Percentiles rank a stretch among this genome's conserved stretches.
Conservation (phyloP, 257 asterid species). For the Striga asiatica region DNA sequence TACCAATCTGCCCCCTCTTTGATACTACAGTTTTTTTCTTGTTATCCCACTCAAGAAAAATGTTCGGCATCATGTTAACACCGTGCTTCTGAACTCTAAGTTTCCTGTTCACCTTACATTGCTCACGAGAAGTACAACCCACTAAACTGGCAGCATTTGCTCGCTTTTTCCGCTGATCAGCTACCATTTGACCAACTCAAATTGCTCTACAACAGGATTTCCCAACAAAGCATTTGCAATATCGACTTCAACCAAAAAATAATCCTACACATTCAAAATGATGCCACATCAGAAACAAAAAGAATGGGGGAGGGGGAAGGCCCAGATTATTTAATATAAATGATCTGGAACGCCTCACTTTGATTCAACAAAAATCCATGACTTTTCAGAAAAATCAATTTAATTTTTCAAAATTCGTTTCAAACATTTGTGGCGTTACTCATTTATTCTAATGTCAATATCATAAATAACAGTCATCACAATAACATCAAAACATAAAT, state of each 20-base stretch:
- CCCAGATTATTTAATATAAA: background rate
- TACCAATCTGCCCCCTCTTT: constrained; percentile 79
- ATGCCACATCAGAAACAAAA: constrained; percentile 8
- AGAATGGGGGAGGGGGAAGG: constrained; percentile 4
- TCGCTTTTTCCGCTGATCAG: constrained; percentile 67
- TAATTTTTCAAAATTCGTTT: no score
- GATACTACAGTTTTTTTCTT: constrained; percentile 65
- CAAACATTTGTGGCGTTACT: no score
- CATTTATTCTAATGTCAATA: no score
- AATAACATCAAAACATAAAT: no score
- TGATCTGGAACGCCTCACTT: no score
- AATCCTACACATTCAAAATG: constrained; percentile 8
- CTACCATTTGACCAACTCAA: constrained; percentile 43
- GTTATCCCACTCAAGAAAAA: constrained; percentile 79
- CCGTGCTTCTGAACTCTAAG: constrained; percentile 27
- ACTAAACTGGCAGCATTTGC: constrained; percentile 41
- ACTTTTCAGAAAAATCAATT: no score
- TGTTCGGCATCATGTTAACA: constrained; percentile 43
- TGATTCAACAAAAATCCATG: no score
- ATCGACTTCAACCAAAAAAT: constrained; percentile 14
- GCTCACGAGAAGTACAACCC: constrained; percentile 45
- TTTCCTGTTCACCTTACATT: constrained; percentile 42
- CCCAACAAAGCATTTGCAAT: constrained; percentile 18
- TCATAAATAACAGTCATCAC: no score
- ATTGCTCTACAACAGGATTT: constrained; percentile 19